A percentile compares a stretch with the other conserved stretches of the same genome.
Evolutionary conservation across 352 stramenopile species (phyloP).

Genomic region (Globisporangium takayamanum): DNA sequence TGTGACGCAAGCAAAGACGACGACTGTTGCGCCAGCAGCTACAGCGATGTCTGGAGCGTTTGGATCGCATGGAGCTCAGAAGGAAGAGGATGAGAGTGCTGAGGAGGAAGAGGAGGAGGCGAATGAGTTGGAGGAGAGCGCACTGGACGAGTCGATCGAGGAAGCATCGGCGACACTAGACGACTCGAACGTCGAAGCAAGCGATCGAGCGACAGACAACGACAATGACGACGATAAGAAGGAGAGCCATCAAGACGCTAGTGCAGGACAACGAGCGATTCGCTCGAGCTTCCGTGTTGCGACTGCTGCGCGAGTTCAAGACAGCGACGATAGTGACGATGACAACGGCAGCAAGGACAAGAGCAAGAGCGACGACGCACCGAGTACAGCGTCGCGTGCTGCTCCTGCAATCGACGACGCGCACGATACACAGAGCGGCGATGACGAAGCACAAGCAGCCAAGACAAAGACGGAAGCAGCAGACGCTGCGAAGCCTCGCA

Average conservation of each 20-base stretch:
- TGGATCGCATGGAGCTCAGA: background rate
- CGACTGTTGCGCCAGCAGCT: background rate
- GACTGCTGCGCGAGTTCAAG: background rate
- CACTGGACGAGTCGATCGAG: constrained; percentile 32
- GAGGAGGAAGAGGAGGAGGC: constrained; percentile 15
- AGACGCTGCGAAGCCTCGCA: constrained; percentile 35
- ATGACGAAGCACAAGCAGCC: background rate
- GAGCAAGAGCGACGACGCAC: background rate
- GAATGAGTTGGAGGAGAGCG: constrained; percentile 30
- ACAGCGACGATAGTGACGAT: background rate
- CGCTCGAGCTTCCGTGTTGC: background rate
- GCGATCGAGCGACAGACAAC: background rate
- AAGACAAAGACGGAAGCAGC: background rate
- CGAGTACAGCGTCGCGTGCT: too few species aligned
- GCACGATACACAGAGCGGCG: background rate
- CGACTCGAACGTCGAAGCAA: constrained; percentile 3
- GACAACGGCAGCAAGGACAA: background rate
- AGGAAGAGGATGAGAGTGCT: constrained; percentile 4
- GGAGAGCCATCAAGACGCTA: constrained; percentile 1
- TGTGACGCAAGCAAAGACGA: background rate
- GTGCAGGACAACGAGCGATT: background rate
- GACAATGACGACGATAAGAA: constrained; percentile 1
- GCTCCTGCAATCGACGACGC: background rate
- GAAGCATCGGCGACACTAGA: constrained; percentile 33
- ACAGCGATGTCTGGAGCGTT: constrained; percentile 1